Conservation (phyloP, 306 rosid genomes). For the Citrullus mucosospermus region DNA sequence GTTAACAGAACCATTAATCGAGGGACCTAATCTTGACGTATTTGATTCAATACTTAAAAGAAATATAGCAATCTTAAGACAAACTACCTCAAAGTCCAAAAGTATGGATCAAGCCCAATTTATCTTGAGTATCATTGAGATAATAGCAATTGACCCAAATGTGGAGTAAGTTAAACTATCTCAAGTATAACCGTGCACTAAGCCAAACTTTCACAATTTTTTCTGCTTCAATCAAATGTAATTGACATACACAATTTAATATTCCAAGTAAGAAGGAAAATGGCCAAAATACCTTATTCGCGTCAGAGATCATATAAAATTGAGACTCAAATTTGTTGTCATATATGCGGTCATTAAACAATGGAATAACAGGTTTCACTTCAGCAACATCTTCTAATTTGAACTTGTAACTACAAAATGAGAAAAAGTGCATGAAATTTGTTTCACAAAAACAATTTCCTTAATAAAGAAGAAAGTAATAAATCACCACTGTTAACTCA, state of each 20-base stretch:
- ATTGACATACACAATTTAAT: background rate
- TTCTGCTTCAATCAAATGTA: background rate
- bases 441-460: background rate
- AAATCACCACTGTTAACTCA: conserved; percentile 30
- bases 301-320: conserved; percentile 78
- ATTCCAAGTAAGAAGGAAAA: conserved; percentile 8
- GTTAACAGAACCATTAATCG: too few species aligned
- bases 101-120: too few species aligned
- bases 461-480: conserved; percentile 11
- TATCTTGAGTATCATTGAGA: too few species aligned
- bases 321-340: conserved; percentile 92
- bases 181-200: background rate
- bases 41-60: too few species aligned
- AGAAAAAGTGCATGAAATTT: conserved; percentile 9
- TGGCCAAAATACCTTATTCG: conserved; percentile 54
- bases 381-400: conserved; percentile 87
- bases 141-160: background rate
- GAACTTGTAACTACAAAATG: conserved; percentile 70
- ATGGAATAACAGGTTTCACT: conserved; percentile 70
- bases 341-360: conserved; percentile 74
- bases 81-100: too few species aligned
- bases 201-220: background rate
- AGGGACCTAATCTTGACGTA: too few species aligned
- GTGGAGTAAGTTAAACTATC: background rate
- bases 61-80: too few species aligned